Percentiles rank a stretch among this genome's conserved stretches.
phyloP scores from a whole-genome alignment of 805 yeast genomes.

The Nakazawaea siamensis region DNA sequence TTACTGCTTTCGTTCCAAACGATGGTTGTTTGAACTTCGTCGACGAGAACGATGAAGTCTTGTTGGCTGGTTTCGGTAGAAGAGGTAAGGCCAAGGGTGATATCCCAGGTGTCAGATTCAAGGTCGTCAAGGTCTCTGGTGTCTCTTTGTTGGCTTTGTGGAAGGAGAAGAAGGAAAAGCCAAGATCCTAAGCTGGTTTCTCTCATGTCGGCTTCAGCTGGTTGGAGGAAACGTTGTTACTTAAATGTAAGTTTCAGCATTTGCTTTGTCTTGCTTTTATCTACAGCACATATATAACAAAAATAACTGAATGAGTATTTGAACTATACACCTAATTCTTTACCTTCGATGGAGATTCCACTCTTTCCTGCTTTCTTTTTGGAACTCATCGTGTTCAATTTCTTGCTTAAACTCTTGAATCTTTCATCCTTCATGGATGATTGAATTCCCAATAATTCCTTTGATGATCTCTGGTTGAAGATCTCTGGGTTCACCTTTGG shows the following conservation, averaged over 20 bases:
- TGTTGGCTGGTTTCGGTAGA: conserved; percentile 99
- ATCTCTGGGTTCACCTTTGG: conserved; percentile 61
- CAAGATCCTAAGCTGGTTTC: conserved; percentile 73
- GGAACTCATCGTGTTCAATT: conserved; percentile 37
- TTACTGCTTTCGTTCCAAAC: conserved; percentile 99
- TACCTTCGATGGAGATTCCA: conserved; percentile 78
- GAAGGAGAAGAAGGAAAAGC: conserved; percentile 99
- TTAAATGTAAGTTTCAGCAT: no score
- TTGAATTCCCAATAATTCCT: conserved; percentile 35
- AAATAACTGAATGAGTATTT: neutral
- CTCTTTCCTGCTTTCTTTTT: conserved; percentile 44
- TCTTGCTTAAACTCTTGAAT: conserved; percentile 68
- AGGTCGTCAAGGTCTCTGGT: conserved; percentile 99
- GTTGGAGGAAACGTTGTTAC: no score
- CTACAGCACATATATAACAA: neutral
- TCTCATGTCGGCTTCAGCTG: no score
- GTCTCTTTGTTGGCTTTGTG: conserved; percentile 98
- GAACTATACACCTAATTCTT: conserved; percentile 24
- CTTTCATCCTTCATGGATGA: conserved; percentile 61
- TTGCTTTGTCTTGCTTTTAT: no score
- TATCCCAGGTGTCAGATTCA: conserved; percentile 99
- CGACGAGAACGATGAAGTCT: conserved; percentile 99
- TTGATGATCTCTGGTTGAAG: conserved; percentile 34
- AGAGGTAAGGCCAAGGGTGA: conserved; percentile 99
- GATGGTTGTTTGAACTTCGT: conserved; percentile 99